Evolutionary conservation across 495 filamentous ascomycete genomes (phyloP).

Genomic region (Aspergillus funiculosus): DNA sequence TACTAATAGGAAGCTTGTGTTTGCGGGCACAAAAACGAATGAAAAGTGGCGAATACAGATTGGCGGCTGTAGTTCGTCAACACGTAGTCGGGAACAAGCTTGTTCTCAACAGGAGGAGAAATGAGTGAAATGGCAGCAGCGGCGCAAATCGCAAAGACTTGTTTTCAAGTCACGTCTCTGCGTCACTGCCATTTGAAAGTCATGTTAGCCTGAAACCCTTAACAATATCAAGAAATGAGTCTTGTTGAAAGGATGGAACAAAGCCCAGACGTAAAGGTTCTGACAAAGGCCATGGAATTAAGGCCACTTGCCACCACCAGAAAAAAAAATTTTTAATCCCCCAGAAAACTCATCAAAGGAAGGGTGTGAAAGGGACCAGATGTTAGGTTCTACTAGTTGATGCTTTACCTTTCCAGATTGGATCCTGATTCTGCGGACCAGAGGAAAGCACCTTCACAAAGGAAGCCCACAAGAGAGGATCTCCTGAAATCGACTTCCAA

Average conservation of each 20-base stretch:
- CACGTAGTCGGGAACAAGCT: not conserved
- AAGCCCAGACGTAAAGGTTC: constrained; percentile 8
- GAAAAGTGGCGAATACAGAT: constrained; percentile 62
- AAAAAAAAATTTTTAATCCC: not conserved
- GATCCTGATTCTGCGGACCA: constrained; percentile 15
- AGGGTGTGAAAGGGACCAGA: not conserved
- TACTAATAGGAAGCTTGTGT: constrained; percentile 39
- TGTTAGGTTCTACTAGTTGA: constrained; percentile 15
- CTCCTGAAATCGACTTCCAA: constrained; percentile 13
- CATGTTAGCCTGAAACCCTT: constrained; percentile 30
- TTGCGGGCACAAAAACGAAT: constrained; percentile 45
- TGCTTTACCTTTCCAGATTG: constrained; percentile 37
- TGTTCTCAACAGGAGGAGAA: constrained; percentile 1
- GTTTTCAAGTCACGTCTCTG: constrained; percentile 23
- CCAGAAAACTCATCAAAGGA: constrained; percentile 1
- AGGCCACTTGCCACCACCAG: constrained; percentile 12
- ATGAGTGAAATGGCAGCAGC: constrained; percentile 18
- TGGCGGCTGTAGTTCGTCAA: constrained; percentile 41
- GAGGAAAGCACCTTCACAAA: constrained; percentile 26
- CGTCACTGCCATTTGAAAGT: constrained; percentile 26
- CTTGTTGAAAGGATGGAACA: constrained; percentile 12
- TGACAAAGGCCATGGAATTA: constrained; percentile 10
- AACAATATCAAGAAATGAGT: constrained; percentile 19
- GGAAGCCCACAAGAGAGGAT: constrained; percentile 6
- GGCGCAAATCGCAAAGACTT: constrained; percentile 21